Conservation (phyloP, 148 eudicot genomes). For the Polygonum maritimum region DNA sequence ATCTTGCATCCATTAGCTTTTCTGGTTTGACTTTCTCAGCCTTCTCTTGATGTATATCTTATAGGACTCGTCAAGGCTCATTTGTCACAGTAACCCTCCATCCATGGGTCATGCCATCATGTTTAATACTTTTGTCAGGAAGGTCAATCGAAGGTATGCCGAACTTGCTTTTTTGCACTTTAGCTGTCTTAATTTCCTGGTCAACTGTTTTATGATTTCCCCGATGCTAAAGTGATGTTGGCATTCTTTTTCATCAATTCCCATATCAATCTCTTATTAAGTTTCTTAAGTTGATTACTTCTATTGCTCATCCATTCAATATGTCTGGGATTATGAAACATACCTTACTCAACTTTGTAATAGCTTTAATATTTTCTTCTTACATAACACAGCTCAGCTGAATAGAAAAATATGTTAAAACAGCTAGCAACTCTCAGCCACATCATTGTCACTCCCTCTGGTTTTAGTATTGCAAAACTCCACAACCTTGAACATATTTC, state of each 20-base stretch:
- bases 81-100: neutral
- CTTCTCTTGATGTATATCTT: neutral
- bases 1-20: neutral
- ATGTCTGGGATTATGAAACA: neutral
- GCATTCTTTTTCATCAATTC: neutral
- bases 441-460: neutral
- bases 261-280: neutral
- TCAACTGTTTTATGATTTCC: neutral
- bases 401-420: neutral
- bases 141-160: neutral
- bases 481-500: neutral
- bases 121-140: constrained; percentile 1
- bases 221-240: neutral
- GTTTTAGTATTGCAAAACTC: neutral
- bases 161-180: neutral
- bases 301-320: neutral
- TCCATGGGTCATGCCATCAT: neutral
- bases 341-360: neutral
- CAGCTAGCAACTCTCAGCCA: neutral
- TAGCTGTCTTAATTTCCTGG: neutral
- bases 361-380: neutral
- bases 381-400: neutral
- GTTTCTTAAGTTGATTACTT: neutral
- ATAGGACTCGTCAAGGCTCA: neutral
- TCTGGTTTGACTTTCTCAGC: neutral